Evolutionary conservation across 2,329 filamentous ascomycete species (phyloP), one percentile per base, ranked within the genome.

Genomic region (Diplodia intermedia): DNA sequence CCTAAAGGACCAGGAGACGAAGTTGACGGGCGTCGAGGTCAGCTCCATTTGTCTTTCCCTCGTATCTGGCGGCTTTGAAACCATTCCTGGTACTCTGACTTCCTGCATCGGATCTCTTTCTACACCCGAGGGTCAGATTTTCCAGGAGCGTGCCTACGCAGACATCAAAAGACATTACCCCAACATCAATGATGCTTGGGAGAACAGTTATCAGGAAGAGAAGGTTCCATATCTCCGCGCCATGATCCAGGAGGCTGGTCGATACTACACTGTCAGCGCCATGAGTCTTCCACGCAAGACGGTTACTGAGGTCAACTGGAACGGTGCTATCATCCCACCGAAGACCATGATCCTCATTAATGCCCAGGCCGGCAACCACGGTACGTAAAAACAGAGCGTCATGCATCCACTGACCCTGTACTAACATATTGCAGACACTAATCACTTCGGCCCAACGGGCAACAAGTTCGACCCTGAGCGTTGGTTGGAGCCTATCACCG

Each of bases 301-400:
- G 0, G 81, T 84, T 20, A 79, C 77, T 0, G 83, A 85, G 53
- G 79, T 86, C 11, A 75, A 82, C 38, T 86, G 84, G 83, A 80
- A 85, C 36, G 83, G 84, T 0, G 83, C 83, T 0, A 78, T 79
- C 7, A 86, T 86, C 53, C 84, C 84, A 0, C 76, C 81, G 2
- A 82, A 83, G 68, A 86, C 84, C 0, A 86, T 86, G 83, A 80
- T 86, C 1, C 75, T 86, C 65, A 84, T 86, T 71, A 86, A 86
- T 70, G 83, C 84, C 0, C 84, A 86, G 71, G 85, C 85, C 26
- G 84, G 80, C 0, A 86, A 86, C 70, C 85, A 86, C 66, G 82
- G 81, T 83, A 74, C 69, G 77, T 18, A 3, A 29, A 18, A 14
- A 18, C 49, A 26, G 53, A 61, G 31, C 26, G 3, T 15, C 15